A percentile compares a stretch with the other conserved stretches of the same genome.
These are phyloP conservation scores for Globisporangium perplexum DNA, from an alignment of 352 stramenopile species.

Conservation along the genomic window DNA sequence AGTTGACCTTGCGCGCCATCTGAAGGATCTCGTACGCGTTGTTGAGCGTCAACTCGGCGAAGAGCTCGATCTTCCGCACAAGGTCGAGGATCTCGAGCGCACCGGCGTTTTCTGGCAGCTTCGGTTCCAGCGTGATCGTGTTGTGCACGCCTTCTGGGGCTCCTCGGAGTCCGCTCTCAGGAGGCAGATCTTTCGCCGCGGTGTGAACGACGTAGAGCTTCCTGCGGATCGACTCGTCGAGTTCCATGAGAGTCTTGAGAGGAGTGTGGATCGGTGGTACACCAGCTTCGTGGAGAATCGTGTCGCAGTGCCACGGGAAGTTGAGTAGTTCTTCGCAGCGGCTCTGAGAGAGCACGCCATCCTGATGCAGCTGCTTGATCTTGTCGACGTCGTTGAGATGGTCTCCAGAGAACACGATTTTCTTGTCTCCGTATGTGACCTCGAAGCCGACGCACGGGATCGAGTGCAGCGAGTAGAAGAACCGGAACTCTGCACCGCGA, in stretches of 20 bases:
- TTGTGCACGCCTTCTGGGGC: conserved; percentile 88
- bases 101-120: conserved; percentile 67
- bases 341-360: conserved; percentile 84
- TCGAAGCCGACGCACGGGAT: conserved; percentile 96
- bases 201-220: conserved; percentile 94
- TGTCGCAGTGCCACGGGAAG: conserved; percentile 92
- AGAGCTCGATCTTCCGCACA: conserved; percentile 81
- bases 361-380: conserved; percentile 66
- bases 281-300: conserved; percentile 93
- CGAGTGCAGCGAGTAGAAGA: conserved; percentile 95
- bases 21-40: conserved; percentile 86
- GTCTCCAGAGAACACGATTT: conserved; percentile 95
- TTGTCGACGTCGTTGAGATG: conserved; percentile 94
- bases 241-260: conserved; percentile 88
- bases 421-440: conserved; percentile 90
- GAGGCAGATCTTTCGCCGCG: conserved; percentile 74
- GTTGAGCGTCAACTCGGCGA: conserved; percentile 73
- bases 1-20: conserved; percentile 69
- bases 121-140: conserved; percentile 77
- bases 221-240: conserved; percentile 88
- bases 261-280: conserved; percentile 95
- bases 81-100: conserved; percentile 83
- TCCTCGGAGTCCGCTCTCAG: conserved; percentile 73
- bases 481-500: conserved; percentile 92
- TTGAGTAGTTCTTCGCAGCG: conserved; percentile 90